Conservation (phyloP, 176 grass and related monocot genomes). For the Eremochloa ophiuroides region DNA sequence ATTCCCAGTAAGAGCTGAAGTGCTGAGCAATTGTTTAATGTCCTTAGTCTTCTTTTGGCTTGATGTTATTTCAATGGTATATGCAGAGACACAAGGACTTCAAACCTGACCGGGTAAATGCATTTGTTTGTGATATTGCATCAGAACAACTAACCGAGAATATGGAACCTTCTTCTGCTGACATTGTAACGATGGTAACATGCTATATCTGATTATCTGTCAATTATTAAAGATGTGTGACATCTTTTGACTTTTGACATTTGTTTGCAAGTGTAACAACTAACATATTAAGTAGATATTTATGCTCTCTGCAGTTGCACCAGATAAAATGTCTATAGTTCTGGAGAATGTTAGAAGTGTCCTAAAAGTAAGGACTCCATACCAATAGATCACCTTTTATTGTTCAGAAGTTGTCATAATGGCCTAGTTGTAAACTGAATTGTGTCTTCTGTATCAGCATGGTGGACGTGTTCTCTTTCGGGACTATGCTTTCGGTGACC, state of each 20-base stretch:
- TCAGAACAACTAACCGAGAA: constrained; percentile 46
- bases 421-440: constrained; percentile 13
- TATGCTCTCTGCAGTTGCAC: constrained; percentile 94
- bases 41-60: not conserved
- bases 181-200: constrained; percentile 95
- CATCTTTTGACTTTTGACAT: constrained; percentile 7
- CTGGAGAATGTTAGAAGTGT: constrained; percentile 55
- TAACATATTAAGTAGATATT: constrained; percentile 98
- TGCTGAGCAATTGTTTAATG: not conserved
- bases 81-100: constrained; percentile 88
- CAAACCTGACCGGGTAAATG: constrained; percentile 53
- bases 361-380: constrained; percentile 67
- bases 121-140: constrained; percentile 91
- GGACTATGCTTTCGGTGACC: constrained; percentile 85
- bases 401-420: constrained; percentile 2
- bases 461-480: constrained; percentile 80
- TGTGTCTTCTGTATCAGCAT: constrained; percentile 43
- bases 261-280: constrained; percentile 26
- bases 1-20: not conserved
- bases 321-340: constrained; percentile 80
- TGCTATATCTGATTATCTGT: constrained; percentile 8
- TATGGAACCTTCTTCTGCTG: constrained; percentile 57
- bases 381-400: not conserved
- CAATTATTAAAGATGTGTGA: not conserved
- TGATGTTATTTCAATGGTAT: constrained; percentile 8